Evolutionary conservation across 805 yeast genomes (phyloP), one percentile per base, ranked within the genome.

Genomic region (Cyberlindnera misumaiensis): DNA sequence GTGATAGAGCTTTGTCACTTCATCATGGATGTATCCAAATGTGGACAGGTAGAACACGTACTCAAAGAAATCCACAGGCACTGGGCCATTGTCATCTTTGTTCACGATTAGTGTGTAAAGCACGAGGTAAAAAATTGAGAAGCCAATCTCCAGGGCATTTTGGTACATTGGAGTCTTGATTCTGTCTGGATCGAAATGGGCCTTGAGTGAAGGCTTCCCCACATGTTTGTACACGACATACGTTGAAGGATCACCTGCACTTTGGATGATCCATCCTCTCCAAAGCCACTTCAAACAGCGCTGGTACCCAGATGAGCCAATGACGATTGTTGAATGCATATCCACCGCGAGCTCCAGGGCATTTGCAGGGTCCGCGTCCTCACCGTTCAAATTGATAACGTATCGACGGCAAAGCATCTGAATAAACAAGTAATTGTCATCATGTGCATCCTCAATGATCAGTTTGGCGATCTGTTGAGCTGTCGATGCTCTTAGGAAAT

Each of bases 221-320:
- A 79, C 72, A 1, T 77, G 77, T 44, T 69, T 72, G 57, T 81
- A 85, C 40, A 80, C 53, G 18, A 75, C 79, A 50, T 82, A 87
- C 12, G 78, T 76, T 17, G 73, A 70, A 5, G 93, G 85, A 53
- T 85, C 86, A 11, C 57, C 59, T 11, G 78, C 74, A 16, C 82
- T 73, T 60, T 86, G 95, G 36, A 83, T 70, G 45, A 87, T 83
- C 95, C 95, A 85, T 22, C 96, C 96, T 40, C 89, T 67, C 96
- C 96, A 87, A 35, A 87, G 60, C 95, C 95, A 87, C 48, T 80
- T 77, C 52, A 86, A 72, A 62, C 95, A 85, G 38, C 95, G 65
- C 59, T 87, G 95, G 58, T 77, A 87, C 0, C 95, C 96, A 8
- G 81, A 65, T 0, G 94, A 76, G 2, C 87, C 80, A 49, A 88